These are phyloP conservation scores for Clathrospora elynae DNA, from an alignment of 2,329 filamentous ascomycete species.

Conservation along the genomic window DNA sequence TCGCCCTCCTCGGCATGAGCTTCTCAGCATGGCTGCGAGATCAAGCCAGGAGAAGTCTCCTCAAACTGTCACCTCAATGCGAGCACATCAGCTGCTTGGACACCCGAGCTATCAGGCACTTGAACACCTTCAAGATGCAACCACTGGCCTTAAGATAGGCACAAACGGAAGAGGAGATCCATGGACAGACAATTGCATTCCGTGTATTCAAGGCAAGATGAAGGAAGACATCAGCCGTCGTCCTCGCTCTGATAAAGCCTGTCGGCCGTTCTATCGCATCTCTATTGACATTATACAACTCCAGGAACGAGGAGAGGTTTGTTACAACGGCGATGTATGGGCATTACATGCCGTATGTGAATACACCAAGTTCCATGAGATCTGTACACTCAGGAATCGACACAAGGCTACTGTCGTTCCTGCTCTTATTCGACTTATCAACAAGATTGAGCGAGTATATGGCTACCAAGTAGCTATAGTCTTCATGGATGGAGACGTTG, in stretches of 20 bases:
- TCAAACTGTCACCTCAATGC: constrained; percentile 1
- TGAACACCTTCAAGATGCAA: constrained; percentile 3
- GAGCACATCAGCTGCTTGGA: not conserved
- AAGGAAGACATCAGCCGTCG: constrained; percentile 4
- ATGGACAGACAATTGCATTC: not conserved
- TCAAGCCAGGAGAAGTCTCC: constrained; percentile 1
- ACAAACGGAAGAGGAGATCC: not conserved
- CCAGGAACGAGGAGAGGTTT: constrained; percentile 1
- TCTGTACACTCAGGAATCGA: constrained; percentile 1
- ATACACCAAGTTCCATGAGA: constrained; percentile 1
- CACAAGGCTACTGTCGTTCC: constrained; percentile 2
- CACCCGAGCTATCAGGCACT: constrained; percentile 1
- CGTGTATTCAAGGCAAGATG: constrained; percentile 7
- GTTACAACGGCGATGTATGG: constrained; percentile 9
- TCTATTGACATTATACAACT: constrained; percentile 6
- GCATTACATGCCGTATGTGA: constrained; percentile 1
- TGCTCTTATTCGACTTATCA: not conserved
- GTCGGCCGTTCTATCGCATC: constrained; percentile 1
- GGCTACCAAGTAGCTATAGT: constrained; percentile 2
- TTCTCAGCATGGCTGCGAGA: constrained; percentile 1
- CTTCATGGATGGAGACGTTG: constrained; percentile 1
- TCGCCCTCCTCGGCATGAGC: not conserved
- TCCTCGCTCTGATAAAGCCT: not conserved
- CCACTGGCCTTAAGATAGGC: constrained; percentile 1
- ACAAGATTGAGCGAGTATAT: constrained; percentile 2